Evolutionary conservation across 768 basidiomycete species (phyloP), one percentile per base, ranked within the genome.

Genomic region (Auricularia sp.): DNA sequence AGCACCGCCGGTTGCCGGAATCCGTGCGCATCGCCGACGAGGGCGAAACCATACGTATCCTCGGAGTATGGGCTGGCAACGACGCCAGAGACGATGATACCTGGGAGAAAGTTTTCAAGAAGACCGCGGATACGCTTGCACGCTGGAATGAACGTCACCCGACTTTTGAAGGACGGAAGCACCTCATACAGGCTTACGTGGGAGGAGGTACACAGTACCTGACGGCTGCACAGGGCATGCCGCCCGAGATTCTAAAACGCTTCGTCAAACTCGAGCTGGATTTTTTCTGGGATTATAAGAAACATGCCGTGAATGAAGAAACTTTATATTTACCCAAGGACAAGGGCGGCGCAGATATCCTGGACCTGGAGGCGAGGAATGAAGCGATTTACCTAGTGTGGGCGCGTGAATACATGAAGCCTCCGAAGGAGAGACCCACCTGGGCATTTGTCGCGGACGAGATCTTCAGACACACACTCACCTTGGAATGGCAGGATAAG

Each of bases 191-290:
- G 34, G 73, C 75, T 68, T 67, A 67, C 3, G 64, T 75, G 0
- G 77, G 73, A 0, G 73, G 75, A 0, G 69, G 69, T 43, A 77
- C 77, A 0, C 77, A 78, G 62, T 79, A 76, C 69, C 65, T 74
- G 0, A 71, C 75, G 0, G 54, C 68, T 53, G 76, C 75, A 0
- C 77, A 79, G 65, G 75, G 75, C 0, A 79, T 79, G 77, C 77
- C 77, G 0, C 60, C 66, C 18, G 16, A 58, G 0, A 66, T 75
- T 0, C 70, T 70, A 36, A 64, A 68, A 2, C 21, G 35, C 10
- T 63, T 77, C 0, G 29, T 61, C 21, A 71, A 68, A 35, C 66
- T 36, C 3, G 70, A 70, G 3, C 23, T 67, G 1, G 63, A 70
- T 3, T 77, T 76, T 36, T 67, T 77, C 3, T 77, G 72, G 72